Base-by-base conservation (phyloP, 2,329 filamentous ascomycete genomes). In the Colletotrichum eremochloae region DNA sequence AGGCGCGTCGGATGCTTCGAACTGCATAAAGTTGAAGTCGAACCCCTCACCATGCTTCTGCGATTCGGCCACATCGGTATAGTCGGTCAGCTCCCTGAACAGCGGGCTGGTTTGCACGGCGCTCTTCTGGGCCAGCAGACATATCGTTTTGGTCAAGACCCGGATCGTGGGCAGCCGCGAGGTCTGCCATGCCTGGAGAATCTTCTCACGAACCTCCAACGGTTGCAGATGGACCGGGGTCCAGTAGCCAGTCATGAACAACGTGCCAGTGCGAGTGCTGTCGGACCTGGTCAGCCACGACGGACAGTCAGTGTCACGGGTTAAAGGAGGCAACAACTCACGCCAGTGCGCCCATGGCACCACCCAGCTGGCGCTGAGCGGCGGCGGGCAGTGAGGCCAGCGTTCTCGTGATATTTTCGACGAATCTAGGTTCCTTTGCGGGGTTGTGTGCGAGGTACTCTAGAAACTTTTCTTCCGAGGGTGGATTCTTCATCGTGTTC, bases 211-310 rank as follows among this genome's bases (percentile, higher is more conserved):
- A 24, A 89, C 82, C 44, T 86, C 80, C 29, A 90, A 75, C 0
- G 92, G 87, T 75, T 93, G 92, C 63, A 88, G 82, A 65, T 89
- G 85, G 57, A 94, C 80, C 1, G 91, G 89, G 0, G 86, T 88
- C 74, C 87, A 85, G 78, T 90, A 88, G n/a, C 92, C 92, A 0
- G 93, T 94, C 58, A 94, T 83, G 7, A 93, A 79, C 24, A 93
- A 81, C 36, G 90, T 89, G 36, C 92, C 92, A 4, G 87, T 79
- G 44, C 89, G 87, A 31, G 90, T 91, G 72, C 90, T 93, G 79
- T 42, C n/a, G 33, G 46, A 31, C 29, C 18, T 46, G 8, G 52
- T 61, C 52, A 70, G 67, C 36, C 52, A 46, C 38, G 18, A 15
- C 33, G 38, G 36, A 31, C 38, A 9, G 24, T 58, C 40, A 65